Evolutionary conservation across 345 rosid genomes (phyloP).

Genomic region (Corchorus olitorius): DNA sequence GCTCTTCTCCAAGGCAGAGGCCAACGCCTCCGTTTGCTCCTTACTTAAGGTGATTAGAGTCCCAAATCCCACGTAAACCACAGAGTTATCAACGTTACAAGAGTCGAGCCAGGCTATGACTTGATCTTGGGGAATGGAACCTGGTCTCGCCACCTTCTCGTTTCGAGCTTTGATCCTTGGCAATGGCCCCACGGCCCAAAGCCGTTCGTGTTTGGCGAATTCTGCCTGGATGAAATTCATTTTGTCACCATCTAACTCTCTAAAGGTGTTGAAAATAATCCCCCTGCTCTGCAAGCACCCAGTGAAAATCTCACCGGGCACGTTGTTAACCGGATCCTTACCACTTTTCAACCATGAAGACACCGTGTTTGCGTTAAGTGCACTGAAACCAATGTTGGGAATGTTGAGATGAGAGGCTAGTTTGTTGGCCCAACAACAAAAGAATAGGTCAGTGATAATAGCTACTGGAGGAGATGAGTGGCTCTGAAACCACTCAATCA

Average conservation of each 20-base stretch:
- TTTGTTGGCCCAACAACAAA: conserved; percentile 50
- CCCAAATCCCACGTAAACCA: conserved; percentile 75
- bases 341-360: conserved; percentile 27
- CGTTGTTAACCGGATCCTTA: conserved; percentile 31
- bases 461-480: conserved; percentile 58
- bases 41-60: conserved; percentile 48
- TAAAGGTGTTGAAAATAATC: conserved; percentile 48
- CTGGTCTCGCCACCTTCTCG: conserved; percentile 27
- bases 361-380: conserved; percentile 45
- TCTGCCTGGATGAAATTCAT: conserved; percentile 39
- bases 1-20: conserved; percentile 49
- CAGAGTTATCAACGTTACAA: conserved; percentile 33
- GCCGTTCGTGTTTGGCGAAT: conserved; percentile 36
- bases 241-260: conserved; percentile 45
- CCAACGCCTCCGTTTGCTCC: conserved; percentile 45
- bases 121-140: conserved; percentile 31
- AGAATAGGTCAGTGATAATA: conserved; percentile 57
- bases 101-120: conserved; percentile 59
- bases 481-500: conserved; percentile 44
- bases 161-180: conserved; percentile 36
- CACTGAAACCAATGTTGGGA: conserved; percentile 45
- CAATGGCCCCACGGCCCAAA: conserved; percentile 60
- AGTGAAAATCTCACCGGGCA: conserved; percentile 33
- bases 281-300: conserved; percentile 51
- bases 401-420: conserved; percentile 38